Base-by-base conservation (phyloP, 768 basidiomycete genomes). In the Kwoniella shandongensis region DNA sequence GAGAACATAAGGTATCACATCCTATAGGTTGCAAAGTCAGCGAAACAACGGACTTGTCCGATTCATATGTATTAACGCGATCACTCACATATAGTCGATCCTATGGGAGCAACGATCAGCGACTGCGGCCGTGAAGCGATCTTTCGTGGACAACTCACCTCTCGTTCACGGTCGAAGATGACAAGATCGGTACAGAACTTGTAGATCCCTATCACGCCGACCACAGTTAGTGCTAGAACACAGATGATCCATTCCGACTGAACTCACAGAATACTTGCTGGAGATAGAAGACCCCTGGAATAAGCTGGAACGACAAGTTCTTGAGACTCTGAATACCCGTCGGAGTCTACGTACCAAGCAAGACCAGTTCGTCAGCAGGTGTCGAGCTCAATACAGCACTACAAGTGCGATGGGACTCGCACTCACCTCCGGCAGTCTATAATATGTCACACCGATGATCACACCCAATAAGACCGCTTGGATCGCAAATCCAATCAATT, bases 91-190 rank as follows among this genome's bases (percentile, higher is more conserved):
- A 70, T 27, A 73, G 59, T 23, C 64, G 57, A 50, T 73, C 71
- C 55, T 63, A 30, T 20, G 22, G 32, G 22, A 29, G 13, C 11
- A 48, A 2, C 27, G 36, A 51, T 76, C 41, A 60, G 57, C 53
- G n/a, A n/a, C n/a, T n/a, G n/a, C n/a, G n/a, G n/a, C n/a, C n/a
- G n/a, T n/a, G n/a, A n/a, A n/a, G n/a, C n/a, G n/a, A n/a, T n/a
- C n/a, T n/a, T n/a, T n/a, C n/a, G n/a, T n/a, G 48, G 20, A 48
- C 18, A 10, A 64, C 65, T 41, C 29, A 70, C 79, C 54, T 81
- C 81, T 23, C 76, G 73, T 53, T 82, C 81, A 7, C 81, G 74
- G 60, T 82, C 81, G 45, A 81, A 82, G 47, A 81, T 77, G 49
- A 79, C 69, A 32, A 80, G 72, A 32, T 73, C 68, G 38, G 70